These are phyloP conservation scores for Phytophthora parvispora DNA, from an alignment of 352 stramenopile genomes.

Conservation along the genomic window DNA sequence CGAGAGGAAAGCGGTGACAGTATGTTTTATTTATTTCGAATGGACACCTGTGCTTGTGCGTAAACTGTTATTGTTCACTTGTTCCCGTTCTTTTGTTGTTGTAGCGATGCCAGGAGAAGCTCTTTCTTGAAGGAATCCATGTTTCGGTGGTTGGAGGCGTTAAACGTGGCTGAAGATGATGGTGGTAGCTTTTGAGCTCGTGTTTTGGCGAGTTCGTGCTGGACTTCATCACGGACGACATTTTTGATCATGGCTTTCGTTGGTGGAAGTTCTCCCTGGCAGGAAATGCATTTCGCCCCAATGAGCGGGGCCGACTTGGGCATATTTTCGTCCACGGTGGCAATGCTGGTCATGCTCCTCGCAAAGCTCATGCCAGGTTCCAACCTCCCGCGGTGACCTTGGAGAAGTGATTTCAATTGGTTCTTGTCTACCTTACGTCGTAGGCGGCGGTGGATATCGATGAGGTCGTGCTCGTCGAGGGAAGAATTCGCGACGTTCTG, in stretches of 20 bases:
- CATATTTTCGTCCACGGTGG: slow-evolving; percentile 11
- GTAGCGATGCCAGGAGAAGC: slow-evolving; percentile 54
- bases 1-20: slow-evolving; percentile 23
- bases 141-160: slow-evolving; percentile 65
- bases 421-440: slow-evolving; percentile 69
- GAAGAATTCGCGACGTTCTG: slow-evolving; percentile 75
- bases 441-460: slow-evolving; percentile 68
- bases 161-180: slow-evolving; percentile 44
- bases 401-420: slow-evolving; percentile 62
- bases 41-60: slow-evolving; percentile 29
- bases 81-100: slow-evolving; percentile 43
- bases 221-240: slow-evolving; percentile 67
- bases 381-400: slow-evolving; percentile 53
- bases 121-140: slow-evolving; percentile 82
- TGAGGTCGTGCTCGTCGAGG: slow-evolving; percentile 69
- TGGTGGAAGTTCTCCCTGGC: slow-evolving; percentile 66
- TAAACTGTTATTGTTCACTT: slow-evolving; percentile 16
- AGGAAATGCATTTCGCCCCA: slow-evolving; percentile 77
- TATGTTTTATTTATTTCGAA: slow-evolving; percentile 52
- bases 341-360: slow-evolving; percentile 21
- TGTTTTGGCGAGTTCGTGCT: slow-evolving; percentile 68
- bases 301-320: slow-evolving; percentile 44
- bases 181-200: slow-evolving; percentile 41
- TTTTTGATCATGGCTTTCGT: slow-evolving; percentile 72
- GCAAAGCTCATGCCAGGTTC: slow-evolving; percentile 4